Evolutionary conservation across 2,329 filamentous ascomycete species (phyloP), one percentile per base, ranked within the genome.

Genomic region (Erysiphe neolycopersici): DNA sequence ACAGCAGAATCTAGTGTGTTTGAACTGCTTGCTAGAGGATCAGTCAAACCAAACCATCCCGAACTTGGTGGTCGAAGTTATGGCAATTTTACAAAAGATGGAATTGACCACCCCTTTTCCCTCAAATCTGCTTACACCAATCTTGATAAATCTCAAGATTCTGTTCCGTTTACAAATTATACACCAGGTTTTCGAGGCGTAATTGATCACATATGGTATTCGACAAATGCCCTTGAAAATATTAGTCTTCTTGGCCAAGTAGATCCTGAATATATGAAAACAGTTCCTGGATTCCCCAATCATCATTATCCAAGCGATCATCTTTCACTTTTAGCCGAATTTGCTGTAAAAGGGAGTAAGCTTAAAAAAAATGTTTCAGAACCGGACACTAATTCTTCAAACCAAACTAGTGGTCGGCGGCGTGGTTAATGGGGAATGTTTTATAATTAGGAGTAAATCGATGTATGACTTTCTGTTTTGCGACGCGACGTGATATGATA

Each of bases 181-280:
- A 91, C 84, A 13, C 85, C 89, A 1, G 74, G 75, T n/a, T 98
- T 94, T 62, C 72, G 73, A 43, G 85, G 84, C 48, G 81, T 91
- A 45, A 79, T 98, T 51, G 89, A 98, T 59, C 94, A 95, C 60
- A 83, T 98, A 54, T 95, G 85, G 84, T 98, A 92, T 61, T 85
- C 84, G 45, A 87, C 83, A 4, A 80, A 77, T 53, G 64, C 70
- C 36, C 63, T 82, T 43, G 71, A 77, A 51, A 73, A 78, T 32
- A 71, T 69, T 5, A 71, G 69, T 30, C 59, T 81, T 38, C 67
- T 81, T 22, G 77, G 76, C 41, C 69, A 78, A 49, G 72, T 81
- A 39, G 77, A 82, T 58, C 69, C 71, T 53, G 69, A 76, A 36
- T 81, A 82, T 58, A 67, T 82, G 52, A 67, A 71, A 52, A 67